Conservation (phyloP, 306 rosid species). For the Abrus precatorius region DNA sequence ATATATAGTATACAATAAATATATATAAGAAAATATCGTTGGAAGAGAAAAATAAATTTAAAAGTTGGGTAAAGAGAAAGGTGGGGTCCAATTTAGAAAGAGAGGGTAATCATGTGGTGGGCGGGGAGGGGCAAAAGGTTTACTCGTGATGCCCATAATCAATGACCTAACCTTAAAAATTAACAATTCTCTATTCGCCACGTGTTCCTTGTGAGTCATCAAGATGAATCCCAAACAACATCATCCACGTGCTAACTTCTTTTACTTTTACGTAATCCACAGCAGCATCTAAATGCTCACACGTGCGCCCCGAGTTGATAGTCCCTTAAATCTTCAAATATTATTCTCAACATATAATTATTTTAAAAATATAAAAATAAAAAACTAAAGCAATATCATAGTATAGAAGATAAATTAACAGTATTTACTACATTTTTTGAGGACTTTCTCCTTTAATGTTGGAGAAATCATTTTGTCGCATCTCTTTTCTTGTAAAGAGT, state of each 20-base stretch:
- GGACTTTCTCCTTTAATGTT: too few relatives aligned
- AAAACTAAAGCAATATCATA: too few relatives aligned
- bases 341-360: too few relatives aligned
- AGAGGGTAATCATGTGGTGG: not conserved
- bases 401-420: too few relatives aligned
- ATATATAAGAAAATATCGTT: too few relatives aligned
- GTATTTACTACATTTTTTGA: too few relatives aligned
- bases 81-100: not conserved
- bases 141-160: conserved; percentile 35
- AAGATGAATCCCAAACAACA: conserved; percentile 26
- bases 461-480: too few relatives aligned
- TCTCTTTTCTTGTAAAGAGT: too few relatives aligned
- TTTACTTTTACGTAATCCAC: not conserved
- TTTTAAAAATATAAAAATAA: too few relatives aligned
- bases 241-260: conserved; percentile 33
- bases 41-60: not conserved
- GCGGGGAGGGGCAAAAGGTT: not conserved
- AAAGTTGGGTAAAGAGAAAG: too few relatives aligned
- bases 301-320: conserved; percentile 30
- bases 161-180: conserved; percentile 1
- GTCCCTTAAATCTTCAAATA: not conserved
- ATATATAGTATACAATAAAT: too few relatives aligned
- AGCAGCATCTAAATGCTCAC: conserved; percentile 12
- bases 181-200: not conserved
- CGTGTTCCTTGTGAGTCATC: not conserved